Percentiles rank a stretch among this genome's conserved stretches.
Evolutionary conservation across 176 grass and related monocot genomes (phyloP).

Genomic region (Dendrocalamus sinicus): DNA sequence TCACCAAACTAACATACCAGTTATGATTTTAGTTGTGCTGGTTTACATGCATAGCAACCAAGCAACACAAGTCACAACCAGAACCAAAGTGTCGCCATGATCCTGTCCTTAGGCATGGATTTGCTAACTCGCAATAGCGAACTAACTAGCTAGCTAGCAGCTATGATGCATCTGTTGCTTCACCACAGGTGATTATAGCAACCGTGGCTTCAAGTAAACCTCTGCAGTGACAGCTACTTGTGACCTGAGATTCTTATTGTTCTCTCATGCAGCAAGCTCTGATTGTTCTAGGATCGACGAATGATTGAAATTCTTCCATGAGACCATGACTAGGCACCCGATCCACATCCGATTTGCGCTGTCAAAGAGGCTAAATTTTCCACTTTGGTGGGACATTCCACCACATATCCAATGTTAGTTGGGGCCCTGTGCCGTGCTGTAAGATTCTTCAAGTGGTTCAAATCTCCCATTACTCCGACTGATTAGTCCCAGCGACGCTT

Average conservation of each 20-base stretch:
- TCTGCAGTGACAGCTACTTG: neutral
- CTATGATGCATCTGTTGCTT: neutral
- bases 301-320: neutral
- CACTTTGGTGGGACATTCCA: constrained; percentile 29
- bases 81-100: neutral
- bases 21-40: neutral
- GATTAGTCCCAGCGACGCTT: neutral
- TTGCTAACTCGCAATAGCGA: neutral
- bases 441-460: constrained; percentile 36
- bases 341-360: constrained; percentile 32
- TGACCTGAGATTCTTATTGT: neutral
- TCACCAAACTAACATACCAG: neutral
- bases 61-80: neutral
- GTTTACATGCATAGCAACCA: neutral
- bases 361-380: neutral
- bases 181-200: neutral
- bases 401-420: constrained; percentile 18
- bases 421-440: constrained; percentile 22
- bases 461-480: neutral
- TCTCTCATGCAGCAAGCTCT: constrained; percentile 11
- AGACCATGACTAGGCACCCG: neutral
- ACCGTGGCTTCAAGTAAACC: constrained; percentile 37
- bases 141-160: neutral
- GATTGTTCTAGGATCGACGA: neutral
- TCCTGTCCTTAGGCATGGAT: neutral